phyloP scores from a whole-genome alignment of 2,329 filamentous ascomycete species.

The Colletotrichum tanaceti region DNA sequence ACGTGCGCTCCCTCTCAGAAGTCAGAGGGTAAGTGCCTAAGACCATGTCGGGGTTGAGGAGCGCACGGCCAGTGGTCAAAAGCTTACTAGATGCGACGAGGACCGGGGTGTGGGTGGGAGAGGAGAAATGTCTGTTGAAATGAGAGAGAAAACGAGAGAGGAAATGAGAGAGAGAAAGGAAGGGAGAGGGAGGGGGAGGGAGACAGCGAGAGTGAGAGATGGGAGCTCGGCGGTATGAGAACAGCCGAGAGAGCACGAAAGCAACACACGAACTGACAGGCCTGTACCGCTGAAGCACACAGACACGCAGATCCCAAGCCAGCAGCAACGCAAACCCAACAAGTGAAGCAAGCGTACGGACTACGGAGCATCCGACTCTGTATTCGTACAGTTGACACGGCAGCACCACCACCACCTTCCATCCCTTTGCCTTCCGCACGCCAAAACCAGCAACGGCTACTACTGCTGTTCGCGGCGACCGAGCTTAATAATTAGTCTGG shows the following conservation, averaged over 20 bases:
- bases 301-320: constrained; percentile 35
- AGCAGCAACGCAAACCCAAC: neutral
- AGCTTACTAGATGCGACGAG: constrained; percentile 25
- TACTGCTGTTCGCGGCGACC: constrained; percentile 19
- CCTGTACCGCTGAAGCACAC: constrained; percentile 14
- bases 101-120: constrained; percentile 19
- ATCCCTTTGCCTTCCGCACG: neutral
- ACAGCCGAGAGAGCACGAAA: constrained; percentile 27
- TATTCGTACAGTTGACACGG: too few species aligned
- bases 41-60: constrained; percentile 22
- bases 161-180: too few species aligned
- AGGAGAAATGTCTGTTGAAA: constrained; percentile 13
- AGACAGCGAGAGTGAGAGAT: neutral
- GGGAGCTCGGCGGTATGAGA: constrained; percentile 26
- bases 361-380: too few species aligned
- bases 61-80: constrained; percentile 35
- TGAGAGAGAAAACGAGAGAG: constrained; percentile 4
- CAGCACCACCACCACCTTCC: constrained; percentile 5
- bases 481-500: constrained; percentile 24
- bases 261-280: neutral
- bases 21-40: too few species aligned
- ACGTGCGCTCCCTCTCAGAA: constrained; percentile 34
- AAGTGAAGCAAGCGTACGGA: constrained; percentile 12
- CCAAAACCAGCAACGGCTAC: constrained; percentile 16
- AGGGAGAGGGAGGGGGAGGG: too few species aligned